Evolutionary conservation across 495 filamentous ascomycete species (phyloP).

Genomic region (Lophium mytilinum): DNA sequence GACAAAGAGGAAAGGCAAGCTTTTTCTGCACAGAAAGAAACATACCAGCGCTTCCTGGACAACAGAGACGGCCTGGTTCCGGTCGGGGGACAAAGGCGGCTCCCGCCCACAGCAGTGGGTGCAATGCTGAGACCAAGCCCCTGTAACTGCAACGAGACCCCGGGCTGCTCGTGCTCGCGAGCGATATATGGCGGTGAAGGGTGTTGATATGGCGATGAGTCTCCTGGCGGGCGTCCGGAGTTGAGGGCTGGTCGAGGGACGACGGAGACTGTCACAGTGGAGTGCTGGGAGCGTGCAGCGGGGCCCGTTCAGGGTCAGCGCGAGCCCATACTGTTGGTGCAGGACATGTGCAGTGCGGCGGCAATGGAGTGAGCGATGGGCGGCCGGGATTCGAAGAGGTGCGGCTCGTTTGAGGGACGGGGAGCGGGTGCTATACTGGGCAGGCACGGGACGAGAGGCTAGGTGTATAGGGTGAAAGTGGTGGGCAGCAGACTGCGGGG

Average conservation of each 20-base stretch:
- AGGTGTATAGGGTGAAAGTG: too few relatives aligned
- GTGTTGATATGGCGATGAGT: too few relatives aligned
- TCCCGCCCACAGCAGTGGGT: background rate
- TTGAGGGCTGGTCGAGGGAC: background rate
- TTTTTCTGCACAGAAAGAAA: constrained; percentile 2
- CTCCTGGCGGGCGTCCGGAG: too few relatives aligned
- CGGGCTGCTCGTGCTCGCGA: background rate
- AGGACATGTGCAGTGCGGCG: constrained; percentile 1
- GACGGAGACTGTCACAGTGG: background rate
- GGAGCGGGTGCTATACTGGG: too few relatives aligned
- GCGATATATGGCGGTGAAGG: background rate
- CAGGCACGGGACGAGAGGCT: too few relatives aligned
- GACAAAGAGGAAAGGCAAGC: constrained; percentile 22
- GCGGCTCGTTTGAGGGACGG: too few relatives aligned
- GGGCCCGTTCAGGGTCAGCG: background rate
- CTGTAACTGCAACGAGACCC: too few relatives aligned
- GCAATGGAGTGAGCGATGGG: background rate
- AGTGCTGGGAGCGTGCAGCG: background rate
- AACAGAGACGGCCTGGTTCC: constrained; percentile 10
- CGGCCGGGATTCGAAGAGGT: background rate
- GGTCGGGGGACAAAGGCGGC: constrained; percentile 14
- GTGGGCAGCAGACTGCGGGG: too few relatives aligned
- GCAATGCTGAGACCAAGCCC: background rate
- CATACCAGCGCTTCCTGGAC: constrained; percentile 19
- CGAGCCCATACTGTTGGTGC: background rate